Evolutionary conservation across 202 grass and related monocot species (phyloP).

Genomic region (Panicum virgatum): DNA sequence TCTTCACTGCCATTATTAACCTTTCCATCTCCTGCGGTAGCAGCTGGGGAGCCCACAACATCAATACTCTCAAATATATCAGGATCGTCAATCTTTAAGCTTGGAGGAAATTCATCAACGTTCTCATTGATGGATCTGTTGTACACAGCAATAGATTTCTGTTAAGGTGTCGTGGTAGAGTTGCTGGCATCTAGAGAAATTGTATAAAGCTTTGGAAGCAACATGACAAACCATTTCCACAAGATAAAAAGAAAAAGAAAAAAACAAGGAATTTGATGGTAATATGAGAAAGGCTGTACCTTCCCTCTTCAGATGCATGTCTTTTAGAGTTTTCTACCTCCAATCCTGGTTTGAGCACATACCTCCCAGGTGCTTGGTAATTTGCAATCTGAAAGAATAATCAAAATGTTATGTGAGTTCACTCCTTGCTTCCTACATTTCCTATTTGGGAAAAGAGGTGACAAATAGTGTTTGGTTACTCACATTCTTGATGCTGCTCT

Average conservation of each 20-base stretch:
- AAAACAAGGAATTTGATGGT: neutral
- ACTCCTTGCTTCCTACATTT: neutral
- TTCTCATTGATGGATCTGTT: slow-evolving; percentile 56
- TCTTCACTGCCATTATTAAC: slow-evolving; percentile 56
- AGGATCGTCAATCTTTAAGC: slow-evolving; percentile 52
- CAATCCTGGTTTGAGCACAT: slow-evolving; percentile 79
- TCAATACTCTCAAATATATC: slow-evolving; percentile 58
- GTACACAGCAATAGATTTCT: slow-evolving; percentile 30
- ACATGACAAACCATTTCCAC: slow-evolving; percentile 12
- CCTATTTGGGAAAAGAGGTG: slow-evolving; percentile 19
- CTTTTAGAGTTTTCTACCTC: slow-evolving; percentile 66
- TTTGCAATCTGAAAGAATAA: slow-evolving; percentile 70
- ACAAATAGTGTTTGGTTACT: slow-evolving; percentile 44
- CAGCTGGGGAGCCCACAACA: slow-evolving; percentile 48
- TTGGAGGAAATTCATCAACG: slow-evolving; percentile 59
- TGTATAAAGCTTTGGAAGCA: slow-evolving; percentile 12
- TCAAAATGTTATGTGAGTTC: slow-evolving; percentile 26
- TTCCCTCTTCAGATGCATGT: slow-evolving; percentile 53
- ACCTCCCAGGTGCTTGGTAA: slow-evolving; percentile 78
- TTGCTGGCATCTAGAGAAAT: slow-evolving; percentile 42
- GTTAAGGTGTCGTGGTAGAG: slow-evolving; percentile 43
- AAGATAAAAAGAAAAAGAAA: neutral
- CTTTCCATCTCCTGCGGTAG: slow-evolving; percentile 36
- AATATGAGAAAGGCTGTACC: slow-evolving; percentile 42
- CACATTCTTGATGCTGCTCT: slow-evolving; percentile 79